Conservation (phyloP, 2,329 filamentous ascomycete genomes). For the Penicillium sp. region DNA sequence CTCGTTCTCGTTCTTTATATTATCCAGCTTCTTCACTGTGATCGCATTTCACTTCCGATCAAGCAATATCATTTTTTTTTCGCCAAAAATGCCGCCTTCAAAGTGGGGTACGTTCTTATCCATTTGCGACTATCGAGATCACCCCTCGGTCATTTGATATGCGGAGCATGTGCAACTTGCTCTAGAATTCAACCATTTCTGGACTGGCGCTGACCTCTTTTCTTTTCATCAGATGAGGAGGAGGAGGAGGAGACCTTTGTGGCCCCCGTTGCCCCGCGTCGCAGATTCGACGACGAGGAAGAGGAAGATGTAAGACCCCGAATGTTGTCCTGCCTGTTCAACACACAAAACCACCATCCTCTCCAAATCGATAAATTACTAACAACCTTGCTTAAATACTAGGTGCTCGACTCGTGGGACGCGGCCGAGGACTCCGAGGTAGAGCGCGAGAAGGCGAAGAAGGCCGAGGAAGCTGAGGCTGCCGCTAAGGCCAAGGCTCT, state of each 20-base stretch:
- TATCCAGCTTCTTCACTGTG: slow-evolving; percentile 11
- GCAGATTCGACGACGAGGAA: slow-evolving; percentile 93
- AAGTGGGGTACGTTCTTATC: slow-evolving; percentile 50
- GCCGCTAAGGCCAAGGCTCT: slow-evolving; percentile 89
- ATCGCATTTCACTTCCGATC: slow-evolving; percentile 2
- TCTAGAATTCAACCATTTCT: not conserved
- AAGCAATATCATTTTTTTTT: slow-evolving; percentile 12
- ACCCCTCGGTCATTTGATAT: not conserved
- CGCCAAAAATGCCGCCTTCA: slow-evolving; percentile 45
- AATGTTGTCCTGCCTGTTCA: not conserved
- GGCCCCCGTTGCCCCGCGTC: slow-evolving; percentile 48
- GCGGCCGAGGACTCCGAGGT: slow-evolving; percentile 95
- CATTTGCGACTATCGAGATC: slow-evolving; percentile 12
- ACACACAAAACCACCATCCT: not conserved
- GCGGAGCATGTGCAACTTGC: not conserved
- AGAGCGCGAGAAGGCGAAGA: slow-evolving; percentile 91
- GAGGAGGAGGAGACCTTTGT: slow-evolving; percentile 58
- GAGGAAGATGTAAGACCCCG: slow-evolving; percentile 68
- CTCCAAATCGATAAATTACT: not conserved
- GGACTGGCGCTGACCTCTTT: slow-evolving; percentile 8
- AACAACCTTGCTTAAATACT: not conserved
- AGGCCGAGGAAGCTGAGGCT: slow-evolving; percentile 80
- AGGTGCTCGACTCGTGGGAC: slow-evolving; percentile 97
- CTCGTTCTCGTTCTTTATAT: slow-evolving; percentile 14
- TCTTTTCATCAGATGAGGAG: slow-evolving; percentile 13